Percentiles rank a stretch among this genome's conserved stretches.
These are phyloP conservation scores for Colletotrichum caudatum DNA, from an alignment of 2,329 filamentous ascomycete genomes.

Conservation along the genomic window DNA sequence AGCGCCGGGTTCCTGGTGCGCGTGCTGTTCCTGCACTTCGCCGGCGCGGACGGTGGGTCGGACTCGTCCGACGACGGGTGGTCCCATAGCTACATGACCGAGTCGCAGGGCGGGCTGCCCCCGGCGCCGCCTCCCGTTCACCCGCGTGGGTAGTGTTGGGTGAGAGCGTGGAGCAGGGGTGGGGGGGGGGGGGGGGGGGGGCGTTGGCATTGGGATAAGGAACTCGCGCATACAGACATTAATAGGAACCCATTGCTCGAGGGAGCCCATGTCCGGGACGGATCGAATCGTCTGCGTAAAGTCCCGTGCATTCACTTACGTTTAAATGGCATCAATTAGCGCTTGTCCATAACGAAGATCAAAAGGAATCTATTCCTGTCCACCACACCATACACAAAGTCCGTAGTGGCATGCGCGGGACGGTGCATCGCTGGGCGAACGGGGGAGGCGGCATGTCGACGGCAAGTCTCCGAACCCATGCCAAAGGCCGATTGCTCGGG, in stretches of 20 bases:
- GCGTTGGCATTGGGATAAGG: neutral
- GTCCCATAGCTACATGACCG: conserved; percentile 30
- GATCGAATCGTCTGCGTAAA: neutral
- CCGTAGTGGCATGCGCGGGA: neutral
- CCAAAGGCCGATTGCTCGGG: conserved; percentile 25
- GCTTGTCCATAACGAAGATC: neutral
- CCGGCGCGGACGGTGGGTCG: conserved; percentile 21
- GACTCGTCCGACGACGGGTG: conserved; percentile 28
- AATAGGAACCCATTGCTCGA: neutral
- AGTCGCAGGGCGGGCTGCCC: conserved; percentile 26
- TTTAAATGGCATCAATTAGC: neutral
- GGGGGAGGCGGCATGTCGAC: neutral
- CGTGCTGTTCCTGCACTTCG: conserved; percentile 45
- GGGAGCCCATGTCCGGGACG: neutral
- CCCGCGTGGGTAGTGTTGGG: neutral
- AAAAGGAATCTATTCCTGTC: no score
- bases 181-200: no score
- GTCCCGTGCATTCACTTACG: neutral
- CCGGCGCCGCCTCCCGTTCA: conserved; percentile 31
- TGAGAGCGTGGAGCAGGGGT: neutral
- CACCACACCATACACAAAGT: no score
- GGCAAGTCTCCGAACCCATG: conserved; percentile 42
- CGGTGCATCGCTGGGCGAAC: neutral
- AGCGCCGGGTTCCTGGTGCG: conserved; percentile 48
- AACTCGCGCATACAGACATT: neutral